Conservation (phyloP, 495 filamentous ascomycete species). For the Penicillium psychrofluorescens region DNA sequence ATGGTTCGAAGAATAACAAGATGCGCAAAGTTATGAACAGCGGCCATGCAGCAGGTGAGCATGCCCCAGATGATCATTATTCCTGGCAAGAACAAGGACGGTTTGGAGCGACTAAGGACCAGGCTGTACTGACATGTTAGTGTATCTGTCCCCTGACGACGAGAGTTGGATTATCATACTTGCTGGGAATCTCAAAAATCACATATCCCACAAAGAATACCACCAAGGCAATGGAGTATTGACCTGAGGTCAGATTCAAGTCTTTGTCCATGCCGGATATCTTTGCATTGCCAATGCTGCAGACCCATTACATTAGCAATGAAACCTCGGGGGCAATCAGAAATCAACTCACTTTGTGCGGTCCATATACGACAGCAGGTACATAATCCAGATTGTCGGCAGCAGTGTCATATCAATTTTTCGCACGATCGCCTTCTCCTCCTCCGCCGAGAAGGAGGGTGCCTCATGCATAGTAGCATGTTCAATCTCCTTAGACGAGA, state of each 20-base stretch:
- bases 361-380: too few relatives aligned
- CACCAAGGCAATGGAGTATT: constrained; percentile 60
- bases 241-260: constrained; percentile 43
- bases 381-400: too few relatives aligned
- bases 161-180: constrained; percentile 12
- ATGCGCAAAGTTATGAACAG: constrained; percentile 15
- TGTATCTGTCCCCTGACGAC: too few relatives aligned
- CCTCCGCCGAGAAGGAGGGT: too few relatives aligned
- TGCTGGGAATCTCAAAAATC: constrained; percentile 74
- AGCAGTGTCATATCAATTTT: too few relatives aligned
- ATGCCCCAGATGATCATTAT: constrained; percentile 42
- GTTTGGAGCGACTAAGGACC: constrained; percentile 42
- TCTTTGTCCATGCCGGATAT: constrained; percentile 38
- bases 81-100: constrained; percentile 44
- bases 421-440: too few relatives aligned
- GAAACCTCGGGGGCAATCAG: too few relatives aligned
- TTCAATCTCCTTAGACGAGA: too few relatives aligned
- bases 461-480: too few relatives aligned
- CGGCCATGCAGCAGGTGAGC: constrained; percentile 41
- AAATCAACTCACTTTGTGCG: too few relatives aligned
- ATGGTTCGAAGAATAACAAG: too few relatives aligned
- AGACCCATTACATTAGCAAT: too few relatives aligned
- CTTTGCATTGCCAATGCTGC: constrained; percentile 22
- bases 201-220: constrained; percentile 71
- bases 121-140: constrained; percentile 9